A percentile compares a stretch with the other conserved stretches of the same genome.
Evolutionary conservation across 225 moss, liverwort and hornwort species (phyloP).

Genomic region (Lunularia cruciata): DNA sequence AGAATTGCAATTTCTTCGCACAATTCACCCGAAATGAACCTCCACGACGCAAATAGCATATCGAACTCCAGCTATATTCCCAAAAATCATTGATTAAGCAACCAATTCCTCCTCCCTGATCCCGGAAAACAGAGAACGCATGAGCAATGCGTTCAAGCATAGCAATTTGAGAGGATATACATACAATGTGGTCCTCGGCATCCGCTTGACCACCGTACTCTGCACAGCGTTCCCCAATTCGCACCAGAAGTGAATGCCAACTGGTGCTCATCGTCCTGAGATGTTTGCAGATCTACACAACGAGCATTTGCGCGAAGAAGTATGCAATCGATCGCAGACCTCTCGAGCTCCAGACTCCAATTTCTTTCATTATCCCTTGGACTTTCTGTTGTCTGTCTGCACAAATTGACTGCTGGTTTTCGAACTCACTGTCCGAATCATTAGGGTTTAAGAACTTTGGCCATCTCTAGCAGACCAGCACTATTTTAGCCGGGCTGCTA

Average conservation of each 20-base stretch:
- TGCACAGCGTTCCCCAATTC: slow-evolving; percentile 88
- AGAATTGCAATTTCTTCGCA: too few species aligned
- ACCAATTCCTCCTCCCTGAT: too few species aligned
- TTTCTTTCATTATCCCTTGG: not conserved
- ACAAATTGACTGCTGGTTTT: not conserved
- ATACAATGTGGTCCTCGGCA: slow-evolving; percentile 89
- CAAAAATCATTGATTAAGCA: not conserved
- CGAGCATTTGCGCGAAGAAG: not conserved
- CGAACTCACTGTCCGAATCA: slow-evolving; percentile 6
- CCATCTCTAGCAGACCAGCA: not conserved
- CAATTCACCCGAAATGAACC: not conserved
- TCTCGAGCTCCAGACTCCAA: not conserved
- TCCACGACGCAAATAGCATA: not conserved
- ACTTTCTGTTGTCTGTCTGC: not conserved
- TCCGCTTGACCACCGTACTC: slow-evolving; percentile 91
- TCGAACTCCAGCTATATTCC: not conserved
- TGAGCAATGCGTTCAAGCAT: not conserved
- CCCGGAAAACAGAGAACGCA: not conserved
- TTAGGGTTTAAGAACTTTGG: slow-evolving; percentile 14
- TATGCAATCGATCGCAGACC: not conserved
- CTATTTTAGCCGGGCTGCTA: not conserved
- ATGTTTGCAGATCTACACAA: not conserved
- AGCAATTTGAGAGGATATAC: too few species aligned
- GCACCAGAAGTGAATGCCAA: slow-evolving; percentile 93
- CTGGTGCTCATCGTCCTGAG: slow-evolving; percentile 62